Percentiles rank a stretch among this genome's conserved stretches.
Conservation (phyloP, 2,329 filamentous ascomycete genomes). For the Venturia aucupariae region DNA sequence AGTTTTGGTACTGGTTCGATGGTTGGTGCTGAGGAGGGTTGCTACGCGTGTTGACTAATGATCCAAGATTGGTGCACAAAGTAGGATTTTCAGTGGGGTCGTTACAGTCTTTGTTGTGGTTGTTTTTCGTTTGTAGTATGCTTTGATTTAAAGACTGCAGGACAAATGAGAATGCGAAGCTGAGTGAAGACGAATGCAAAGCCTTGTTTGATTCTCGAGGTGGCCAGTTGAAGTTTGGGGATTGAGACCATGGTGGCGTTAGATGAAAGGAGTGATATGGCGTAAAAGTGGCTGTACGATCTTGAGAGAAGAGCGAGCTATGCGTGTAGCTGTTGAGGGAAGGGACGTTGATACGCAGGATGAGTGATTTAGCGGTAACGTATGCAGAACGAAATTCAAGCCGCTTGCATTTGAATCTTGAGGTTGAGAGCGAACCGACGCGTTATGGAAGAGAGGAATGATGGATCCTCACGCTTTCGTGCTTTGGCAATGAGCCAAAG, state of each 20-base stretch:
- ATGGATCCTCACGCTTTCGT: too few relatives aligned
- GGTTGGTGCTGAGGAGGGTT: not conserved
- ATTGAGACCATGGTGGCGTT: not conserved
- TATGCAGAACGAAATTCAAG: too few relatives aligned
- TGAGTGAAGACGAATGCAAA: not conserved
- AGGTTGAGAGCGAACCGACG: too few relatives aligned
- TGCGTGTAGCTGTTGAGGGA: not conserved
- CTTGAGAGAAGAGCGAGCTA: not conserved
- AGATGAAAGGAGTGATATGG: not conserved
- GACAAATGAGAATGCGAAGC: not conserved
- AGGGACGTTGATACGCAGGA: too few relatives aligned
- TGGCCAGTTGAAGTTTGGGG: not conserved
- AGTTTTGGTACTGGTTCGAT: not conserved
- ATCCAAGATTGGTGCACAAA: not conserved
- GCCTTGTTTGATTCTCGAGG: not conserved
- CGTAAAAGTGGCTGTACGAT: not conserved
- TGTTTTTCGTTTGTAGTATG: not conserved
- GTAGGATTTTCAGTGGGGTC: not conserved
- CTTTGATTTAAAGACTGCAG: not conserved
- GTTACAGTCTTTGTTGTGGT: not conserved
- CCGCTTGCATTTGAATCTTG: too few relatives aligned
- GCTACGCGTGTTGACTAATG: not conserved
- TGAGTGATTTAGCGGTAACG: too few relatives aligned
- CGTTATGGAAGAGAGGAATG: too few relatives aligned
- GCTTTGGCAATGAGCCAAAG: too few relatives aligned